Evolutionary conservation across 2,329 filamentous ascomycete genomes (phyloP).

Genomic region (Chaetomium olivaceum): DNA sequence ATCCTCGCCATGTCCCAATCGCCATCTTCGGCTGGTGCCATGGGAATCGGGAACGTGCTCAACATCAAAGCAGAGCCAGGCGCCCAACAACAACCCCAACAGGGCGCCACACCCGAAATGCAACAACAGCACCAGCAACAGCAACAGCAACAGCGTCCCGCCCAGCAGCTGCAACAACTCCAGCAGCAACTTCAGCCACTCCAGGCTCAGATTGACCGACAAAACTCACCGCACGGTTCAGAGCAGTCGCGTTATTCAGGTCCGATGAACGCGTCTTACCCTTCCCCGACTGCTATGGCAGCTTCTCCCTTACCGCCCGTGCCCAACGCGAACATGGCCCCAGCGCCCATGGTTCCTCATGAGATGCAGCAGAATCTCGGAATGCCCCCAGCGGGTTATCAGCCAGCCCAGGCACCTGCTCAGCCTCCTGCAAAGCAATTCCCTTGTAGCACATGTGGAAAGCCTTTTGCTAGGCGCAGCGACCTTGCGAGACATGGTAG

Average conservation of each 20-base stretch:
- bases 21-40: slow-evolving; percentile 50
- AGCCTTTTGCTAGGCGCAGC: slow-evolving; percentile 89
- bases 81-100: slow-evolving; percentile 17
- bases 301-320: slow-evolving; percentile 43
- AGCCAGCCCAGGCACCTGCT: slow-evolving; percentile 36
- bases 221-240: slow-evolving; percentile 60
- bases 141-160: neutral
- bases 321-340: slow-evolving; percentile 44
- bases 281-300: slow-evolving; percentile 54
- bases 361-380: slow-evolving; percentile 42
- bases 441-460: slow-evolving; percentile 84
- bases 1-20: slow-evolving; percentile 37
- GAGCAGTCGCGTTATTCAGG: slow-evolving; percentile 59
- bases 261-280: slow-evolving; percentile 50
- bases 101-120: slow-evolving; percentile 31
- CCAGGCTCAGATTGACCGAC: slow-evolving; percentile 48
- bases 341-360: slow-evolving; percentile 46
- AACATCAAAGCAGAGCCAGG: slow-evolving; percentile 49
- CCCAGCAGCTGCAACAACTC: slow-evolving; percentile 18
- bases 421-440: slow-evolving; percentile 65
- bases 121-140: slow-evolving; percentile 23
- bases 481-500: slow-evolving; percentile 93
- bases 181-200: slow-evolving; percentile 30
- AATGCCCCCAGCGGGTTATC: slow-evolving; percentile 36
- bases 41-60: slow-evolving; percentile 56